Percentiles rank a stretch among this genome's conserved stretches.
Conservation (phyloP, 2,329 filamentous ascomycete genomes). For the Didymella exigua region DNA sequence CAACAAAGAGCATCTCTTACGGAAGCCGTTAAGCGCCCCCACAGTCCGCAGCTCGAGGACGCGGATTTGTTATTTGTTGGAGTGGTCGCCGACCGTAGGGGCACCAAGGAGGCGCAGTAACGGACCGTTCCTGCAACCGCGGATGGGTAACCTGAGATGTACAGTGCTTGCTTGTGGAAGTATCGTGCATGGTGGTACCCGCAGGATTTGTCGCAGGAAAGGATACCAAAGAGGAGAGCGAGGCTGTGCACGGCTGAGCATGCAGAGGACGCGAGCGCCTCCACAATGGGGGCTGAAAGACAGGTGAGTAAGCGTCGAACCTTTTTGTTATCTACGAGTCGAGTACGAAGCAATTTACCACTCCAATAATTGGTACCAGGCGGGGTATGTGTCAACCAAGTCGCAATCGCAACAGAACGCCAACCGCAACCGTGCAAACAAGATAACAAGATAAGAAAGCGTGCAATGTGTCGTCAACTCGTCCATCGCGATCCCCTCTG, state of each 20-base stretch:
- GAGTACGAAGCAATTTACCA: neutral
- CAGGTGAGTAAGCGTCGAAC: neutral
- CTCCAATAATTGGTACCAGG: conserved; percentile 8
- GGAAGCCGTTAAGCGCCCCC: neutral
- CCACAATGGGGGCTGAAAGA: neutral
- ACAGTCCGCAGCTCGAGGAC: neutral
- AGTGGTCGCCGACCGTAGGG: neutral
- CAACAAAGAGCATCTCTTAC: neutral
- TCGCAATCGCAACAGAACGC: conserved; percentile 13
- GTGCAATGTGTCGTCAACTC: conserved; percentile 3
- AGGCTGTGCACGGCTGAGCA: neutral
- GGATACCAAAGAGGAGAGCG: too few relatives aligned
- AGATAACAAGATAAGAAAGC: neutral
- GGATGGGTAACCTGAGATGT: conserved; percentile 1
- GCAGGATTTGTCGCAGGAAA: neutral
- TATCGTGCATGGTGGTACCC: neutral
- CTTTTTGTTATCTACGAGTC: neutral
- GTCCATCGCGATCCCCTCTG: neutral
- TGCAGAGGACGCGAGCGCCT: neutral
- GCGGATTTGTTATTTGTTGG: neutral
- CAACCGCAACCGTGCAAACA: conserved; percentile 9
- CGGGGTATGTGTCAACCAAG: conserved; percentile 19
- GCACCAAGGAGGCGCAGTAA: neutral
- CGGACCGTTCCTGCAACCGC: neutral
- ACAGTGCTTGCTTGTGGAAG: neutral